phyloP scores from a whole-genome alignment of 495 filamentous ascomycete species.

The Penicillium bialowiezense region DNA sequence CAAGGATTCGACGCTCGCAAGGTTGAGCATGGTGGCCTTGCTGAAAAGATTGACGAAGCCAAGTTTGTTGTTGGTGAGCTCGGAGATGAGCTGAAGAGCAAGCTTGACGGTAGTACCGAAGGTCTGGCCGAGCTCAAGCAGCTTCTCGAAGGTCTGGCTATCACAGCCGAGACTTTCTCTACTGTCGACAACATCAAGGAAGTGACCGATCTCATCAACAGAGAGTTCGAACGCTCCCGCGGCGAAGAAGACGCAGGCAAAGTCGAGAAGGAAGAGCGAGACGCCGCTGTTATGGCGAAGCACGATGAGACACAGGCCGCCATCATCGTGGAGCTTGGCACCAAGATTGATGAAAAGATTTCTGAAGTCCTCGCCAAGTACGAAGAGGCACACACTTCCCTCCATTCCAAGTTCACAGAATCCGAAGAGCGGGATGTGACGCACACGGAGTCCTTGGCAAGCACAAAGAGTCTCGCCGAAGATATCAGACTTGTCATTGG shows the following conservation, averaged over 20 bases:
- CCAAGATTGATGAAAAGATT: constrained; percentile 78
- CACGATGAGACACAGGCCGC: constrained; percentile 59
- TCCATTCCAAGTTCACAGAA: constrained; percentile 66
- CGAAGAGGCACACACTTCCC: constrained; percentile 69
- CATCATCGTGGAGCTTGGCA: constrained; percentile 53
- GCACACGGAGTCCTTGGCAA: constrained; percentile 65
- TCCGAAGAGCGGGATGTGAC: constrained; percentile 63
- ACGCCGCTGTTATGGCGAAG: constrained; percentile 66
- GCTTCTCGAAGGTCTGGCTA: constrained; percentile 59
- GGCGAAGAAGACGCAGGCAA: constrained; percentile 65
- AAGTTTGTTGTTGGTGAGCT: constrained; percentile 55
- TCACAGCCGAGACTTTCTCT: constrained; percentile 57
- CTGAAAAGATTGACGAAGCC: constrained; percentile 58
- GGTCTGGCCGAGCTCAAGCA: constrained; percentile 55
- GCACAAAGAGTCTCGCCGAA: constrained; percentile 75
- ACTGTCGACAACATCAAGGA: constrained; percentile 69
- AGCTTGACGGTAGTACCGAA: constrained; percentile 55
- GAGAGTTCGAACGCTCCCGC: constrained; percentile 77
- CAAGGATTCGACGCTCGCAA: constrained; percentile 78
- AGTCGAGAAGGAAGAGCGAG: constrained; percentile 72
- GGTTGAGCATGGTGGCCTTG: constrained; percentile 56
- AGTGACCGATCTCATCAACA: constrained; percentile 72
- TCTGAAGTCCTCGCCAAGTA: constrained; percentile 75
- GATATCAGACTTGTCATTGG: constrained; percentile 82
- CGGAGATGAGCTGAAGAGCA: constrained; percentile 64